Evolutionary conservation across 2,329 filamentous ascomycete species (phyloP).

Genomic region (Talaromyces amestolkiae): DNA sequence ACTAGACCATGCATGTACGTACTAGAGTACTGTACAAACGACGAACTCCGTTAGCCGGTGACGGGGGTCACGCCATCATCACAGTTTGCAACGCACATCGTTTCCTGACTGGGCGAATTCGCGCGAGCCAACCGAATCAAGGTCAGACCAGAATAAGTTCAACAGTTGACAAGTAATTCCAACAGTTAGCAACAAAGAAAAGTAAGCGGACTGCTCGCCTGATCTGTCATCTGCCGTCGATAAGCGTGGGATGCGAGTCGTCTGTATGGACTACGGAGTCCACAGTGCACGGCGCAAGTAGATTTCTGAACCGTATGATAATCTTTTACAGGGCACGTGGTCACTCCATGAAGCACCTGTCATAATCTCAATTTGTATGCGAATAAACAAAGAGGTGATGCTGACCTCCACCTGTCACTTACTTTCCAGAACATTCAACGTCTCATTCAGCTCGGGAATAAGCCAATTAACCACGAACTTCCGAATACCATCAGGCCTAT

Average conservation of each 20-base stretch:
- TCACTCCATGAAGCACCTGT: neutral
- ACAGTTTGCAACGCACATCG: neutral
- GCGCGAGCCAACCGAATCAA: neutral
- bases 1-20: neutral
- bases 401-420: neutral
- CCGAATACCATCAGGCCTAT: neutral
- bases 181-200: neutral
- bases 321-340: neutral
- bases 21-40: neutral
- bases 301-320: neutral
- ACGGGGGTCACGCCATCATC: neutral
- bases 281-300: neutral
- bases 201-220: neutral
- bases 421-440: neutral
- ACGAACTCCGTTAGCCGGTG: neutral
- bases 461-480: neutral
- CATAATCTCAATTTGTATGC: neutral
- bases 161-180: no score
- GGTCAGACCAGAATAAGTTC: neutral
- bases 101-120: neutral
- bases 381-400: neutral
- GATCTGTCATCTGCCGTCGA: neutral
- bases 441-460: neutral
- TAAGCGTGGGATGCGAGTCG: neutral
- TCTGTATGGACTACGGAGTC: neutral